Conservation (phyloP, 176 grass and related monocot species). For the Paspalum vaginatum region DNA sequence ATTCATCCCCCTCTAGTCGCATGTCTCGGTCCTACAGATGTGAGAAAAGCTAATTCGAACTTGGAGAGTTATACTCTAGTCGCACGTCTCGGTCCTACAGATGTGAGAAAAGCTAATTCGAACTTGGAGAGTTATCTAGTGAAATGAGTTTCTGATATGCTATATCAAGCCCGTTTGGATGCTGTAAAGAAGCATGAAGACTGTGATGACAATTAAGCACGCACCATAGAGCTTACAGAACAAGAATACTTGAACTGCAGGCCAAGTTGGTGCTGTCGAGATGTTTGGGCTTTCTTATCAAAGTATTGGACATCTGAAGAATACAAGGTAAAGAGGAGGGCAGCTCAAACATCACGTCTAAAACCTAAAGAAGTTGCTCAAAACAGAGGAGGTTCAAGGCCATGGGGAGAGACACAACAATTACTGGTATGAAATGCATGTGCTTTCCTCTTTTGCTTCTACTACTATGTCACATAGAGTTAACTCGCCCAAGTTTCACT, state of each 20-base stretch:
- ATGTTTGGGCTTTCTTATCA: background rate
- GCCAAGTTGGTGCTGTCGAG: background rate
- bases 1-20: too few species aligned
- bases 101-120: too few species aligned
- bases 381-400: background rate
- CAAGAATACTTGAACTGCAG: background rate
- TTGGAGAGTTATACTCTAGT: too few species aligned
- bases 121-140: too few species aligned
- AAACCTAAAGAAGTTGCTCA: background rate
- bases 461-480: background rate
- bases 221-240: background rate
- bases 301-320: background rate
- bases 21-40: too few species aligned
- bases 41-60: too few species aligned
- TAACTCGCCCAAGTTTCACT: background rate
- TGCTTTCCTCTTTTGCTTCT: too few species aligned
- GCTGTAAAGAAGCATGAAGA: background rate
- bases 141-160: background rate
- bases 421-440: background rate
- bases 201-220: background rate
- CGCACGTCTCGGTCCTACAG: too few species aligned
- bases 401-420: background rate
- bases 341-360: background rate
- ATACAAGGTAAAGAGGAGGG: background rate
- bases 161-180: constrained; percentile 21